Base-by-base conservation (phyloP, 208 protist species). In the Histomonas meleagridis region DNA sequence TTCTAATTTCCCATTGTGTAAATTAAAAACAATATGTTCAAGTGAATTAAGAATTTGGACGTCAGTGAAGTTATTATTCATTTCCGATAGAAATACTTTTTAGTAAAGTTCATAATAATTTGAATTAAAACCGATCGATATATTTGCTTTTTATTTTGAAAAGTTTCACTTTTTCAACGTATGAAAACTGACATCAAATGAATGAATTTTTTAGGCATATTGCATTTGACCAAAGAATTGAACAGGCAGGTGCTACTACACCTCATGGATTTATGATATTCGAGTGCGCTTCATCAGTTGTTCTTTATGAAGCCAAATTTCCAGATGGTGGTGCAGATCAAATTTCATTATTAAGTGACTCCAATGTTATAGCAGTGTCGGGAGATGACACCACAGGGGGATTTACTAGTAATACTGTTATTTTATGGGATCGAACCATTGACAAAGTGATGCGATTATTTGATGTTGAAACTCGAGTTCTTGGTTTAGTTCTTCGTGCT, bases 281-380 rank as follows among this genome's bases (percentile, higher is more conserved):
- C 46, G 65, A 76, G 1, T 76, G n/a, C n/a, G 21, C 32, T 18
- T 46, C 5, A 46, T 23, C 32, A 9, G 5, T 76, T 10, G n/a
- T 76, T 46, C 18, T 76, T 9, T 76, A 76, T 76, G 32, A 60
- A 60, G 53, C 53, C 7, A 60, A 60, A 60, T 60, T 18, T 76
- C 21, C 21, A 46, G 32, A 10, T 46, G 65, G 65, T 28, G 65
- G 65, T 18, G 12, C 10, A 35, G 35, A 76, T 10, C 35, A 46
- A 46, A 76, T 76, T 76, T 10, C 65, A 18, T 46, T 76, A 46
- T 76, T 76, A 76, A 76, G 65, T 76, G 65, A 76, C 46, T 76
- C 65, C 35, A 76, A 76, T 46, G n/a, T 76, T 46, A 18, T 76
- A 46, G 65, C n/a, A 46, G 35, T 2, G 1, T 76, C 65, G 18